Percentiles rank a stretch among this genome's conserved stretches.
These are phyloP conservation scores for Nemania sp. DNA, from an alignment of 2,329 filamentous ascomycete genomes.

Conservation along the genomic window DNA sequence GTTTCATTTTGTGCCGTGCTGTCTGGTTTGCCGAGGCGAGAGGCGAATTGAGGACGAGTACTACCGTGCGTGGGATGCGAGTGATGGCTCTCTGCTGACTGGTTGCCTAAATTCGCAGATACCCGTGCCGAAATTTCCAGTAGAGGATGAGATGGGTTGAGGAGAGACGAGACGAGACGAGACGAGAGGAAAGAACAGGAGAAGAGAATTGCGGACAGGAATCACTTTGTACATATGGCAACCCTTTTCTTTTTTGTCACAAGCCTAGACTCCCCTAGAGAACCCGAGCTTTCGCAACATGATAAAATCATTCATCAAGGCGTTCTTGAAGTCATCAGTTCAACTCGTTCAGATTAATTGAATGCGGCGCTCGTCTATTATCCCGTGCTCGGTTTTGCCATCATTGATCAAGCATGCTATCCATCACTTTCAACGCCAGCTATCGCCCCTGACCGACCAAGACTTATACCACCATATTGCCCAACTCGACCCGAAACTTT, in stretches of 20 bases:
- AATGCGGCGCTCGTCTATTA: too few species aligned
- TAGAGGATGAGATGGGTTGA: constrained; percentile 42
- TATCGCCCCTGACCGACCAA: background rate
- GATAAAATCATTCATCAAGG: background rate
- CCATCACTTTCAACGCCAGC: background rate
- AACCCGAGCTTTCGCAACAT: constrained; percentile 15
- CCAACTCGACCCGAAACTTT: background rate
- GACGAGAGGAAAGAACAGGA: background rate
- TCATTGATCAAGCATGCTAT: background rate
- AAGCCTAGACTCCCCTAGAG: constrained; percentile 38
- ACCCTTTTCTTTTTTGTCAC: constrained; percentile 16
- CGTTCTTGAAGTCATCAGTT: constrained; percentile 3
- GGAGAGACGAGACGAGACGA: too few species aligned
- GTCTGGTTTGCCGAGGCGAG: too few species aligned
- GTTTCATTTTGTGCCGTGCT: too few species aligned
- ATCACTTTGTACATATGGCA: constrained; percentile 39
- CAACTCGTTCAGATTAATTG: background rate
- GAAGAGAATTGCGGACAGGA: constrained; percentile 15
- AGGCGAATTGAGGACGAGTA: too few species aligned
- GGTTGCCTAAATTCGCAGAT: constrained; percentile 43
- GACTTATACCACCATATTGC: background rate
- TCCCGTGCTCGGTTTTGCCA: background rate
- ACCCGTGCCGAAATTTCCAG: constrained; percentile 67
- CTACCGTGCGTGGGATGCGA: background rate
- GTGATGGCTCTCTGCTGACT: constrained; percentile 11